These are phyloP conservation scores for Graphilbum sp. DNA, from an alignment of 2,329 filamentous ascomycete species.

Conservation along the genomic window DNA sequence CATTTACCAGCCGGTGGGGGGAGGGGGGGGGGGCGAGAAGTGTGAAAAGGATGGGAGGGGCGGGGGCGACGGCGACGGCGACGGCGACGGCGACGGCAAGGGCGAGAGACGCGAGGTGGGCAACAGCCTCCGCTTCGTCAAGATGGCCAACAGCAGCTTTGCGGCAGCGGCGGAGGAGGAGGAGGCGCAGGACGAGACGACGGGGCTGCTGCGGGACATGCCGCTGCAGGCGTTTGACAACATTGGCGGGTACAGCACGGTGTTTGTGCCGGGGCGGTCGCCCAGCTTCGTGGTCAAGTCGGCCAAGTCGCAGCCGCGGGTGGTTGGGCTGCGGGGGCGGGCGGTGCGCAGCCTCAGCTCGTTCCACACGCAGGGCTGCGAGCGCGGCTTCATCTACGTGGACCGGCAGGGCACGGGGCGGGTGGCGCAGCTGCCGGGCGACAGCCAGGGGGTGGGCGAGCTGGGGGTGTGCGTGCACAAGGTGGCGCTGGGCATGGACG, in stretches of 20 bases:
- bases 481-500: slow-evolving; percentile 49
- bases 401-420: slow-evolving; percentile 57
- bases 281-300: slow-evolving; percentile 74
- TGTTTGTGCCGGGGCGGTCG: slow-evolving; percentile 68
- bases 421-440: slow-evolving; percentile 52
- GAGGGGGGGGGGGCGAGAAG: slow-evolving; percentile 9
- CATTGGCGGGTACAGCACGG: slow-evolving; percentile 61
- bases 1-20: slow-evolving; percentile 67
- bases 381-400: slow-evolving; percentile 69
- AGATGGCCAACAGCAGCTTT: slow-evolving; percentile 51
- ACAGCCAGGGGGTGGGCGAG: slow-evolving; percentile 55
- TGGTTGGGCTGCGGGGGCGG: slow-evolving; percentile 55
- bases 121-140: slow-evolving; percentile 55
- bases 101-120: not conserved
- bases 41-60: no score
- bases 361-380: slow-evolving; percentile 63
- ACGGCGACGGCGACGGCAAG: no score
- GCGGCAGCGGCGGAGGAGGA: slow-evolving; percentile 29
- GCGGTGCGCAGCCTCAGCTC: slow-evolving; percentile 55
- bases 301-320: slow-evolving; percentile 56
- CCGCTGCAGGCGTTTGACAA: slow-evolving; percentile 44
- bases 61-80: no score
- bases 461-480: slow-evolving; percentile 62
- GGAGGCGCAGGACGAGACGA: slow-evolving; percentile 26
- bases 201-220: slow-evolving; percentile 23